Conservation (phyloP, 805 yeast genomes). For the Tetrapisispora phaffii region DNA sequence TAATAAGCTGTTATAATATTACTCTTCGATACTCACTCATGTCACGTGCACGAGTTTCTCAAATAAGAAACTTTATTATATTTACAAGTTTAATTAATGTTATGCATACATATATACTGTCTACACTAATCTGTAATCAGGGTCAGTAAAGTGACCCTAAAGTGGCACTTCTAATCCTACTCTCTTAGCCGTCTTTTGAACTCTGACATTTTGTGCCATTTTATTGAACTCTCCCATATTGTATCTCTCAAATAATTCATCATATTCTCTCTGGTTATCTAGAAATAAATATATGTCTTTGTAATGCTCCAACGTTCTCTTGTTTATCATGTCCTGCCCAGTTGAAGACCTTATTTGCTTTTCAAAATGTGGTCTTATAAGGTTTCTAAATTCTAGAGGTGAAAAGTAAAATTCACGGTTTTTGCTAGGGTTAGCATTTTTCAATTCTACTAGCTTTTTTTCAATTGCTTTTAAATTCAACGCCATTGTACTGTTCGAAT, state of each 20-base stretch:
- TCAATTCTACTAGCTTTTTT: slow-evolving; percentile 10
- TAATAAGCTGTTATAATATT: too few species aligned
- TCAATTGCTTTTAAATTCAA: slow-evolving; percentile 7
- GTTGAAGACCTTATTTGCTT: slow-evolving; percentile 3
- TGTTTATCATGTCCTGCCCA: background rate
- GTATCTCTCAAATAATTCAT: slow-evolving; percentile 71
- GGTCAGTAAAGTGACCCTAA: background rate
- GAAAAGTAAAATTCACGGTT: slow-evolving; percentile 13
- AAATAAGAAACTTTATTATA: too few species aligned
- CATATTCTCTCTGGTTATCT: slow-evolving; percentile 64
- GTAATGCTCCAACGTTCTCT: slow-evolving; percentile 31
- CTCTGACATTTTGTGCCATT: slow-evolving; percentile 68
- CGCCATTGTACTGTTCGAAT: slow-evolving; percentile 1
- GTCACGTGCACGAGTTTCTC: too few species aligned
- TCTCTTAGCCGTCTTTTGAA: slow-evolving; percentile 68
- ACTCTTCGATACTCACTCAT: too few species aligned
- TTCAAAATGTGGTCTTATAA: slow-evolving; percentile 9
- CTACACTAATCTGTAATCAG: background rate
- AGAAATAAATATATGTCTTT: slow-evolving; percentile 55
- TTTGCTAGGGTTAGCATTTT: slow-evolving; percentile 6
- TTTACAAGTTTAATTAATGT: too few species aligned
- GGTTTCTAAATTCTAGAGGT: slow-evolving; percentile 8
- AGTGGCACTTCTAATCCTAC: slow-evolving; percentile 78
- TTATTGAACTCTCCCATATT: slow-evolving; percentile 62
- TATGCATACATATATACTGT: too few species aligned